These are phyloP conservation scores for Taiwanofungus camphoratus DNA, from an alignment of 1,284 basidiomycete genomes.

Conservation along the genomic window DNA sequence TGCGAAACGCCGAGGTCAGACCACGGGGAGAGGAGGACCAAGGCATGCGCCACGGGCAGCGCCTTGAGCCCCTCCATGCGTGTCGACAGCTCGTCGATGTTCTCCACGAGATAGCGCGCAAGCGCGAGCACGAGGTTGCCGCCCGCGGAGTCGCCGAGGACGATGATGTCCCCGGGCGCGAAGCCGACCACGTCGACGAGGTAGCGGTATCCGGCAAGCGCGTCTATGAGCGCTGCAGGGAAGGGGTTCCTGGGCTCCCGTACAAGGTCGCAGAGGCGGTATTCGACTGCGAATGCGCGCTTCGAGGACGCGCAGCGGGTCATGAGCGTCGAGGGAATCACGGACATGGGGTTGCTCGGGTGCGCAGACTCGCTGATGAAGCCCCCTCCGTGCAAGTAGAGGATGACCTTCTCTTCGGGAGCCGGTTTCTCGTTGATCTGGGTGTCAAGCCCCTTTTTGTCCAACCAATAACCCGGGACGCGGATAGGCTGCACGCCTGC, in stretches of 20 bases:
- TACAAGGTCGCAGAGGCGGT: conserved; percentile 24
- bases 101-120: conserved; percentile 25
- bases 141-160: conserved; percentile 52
- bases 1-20: conserved; percentile 41
- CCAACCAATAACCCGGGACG: conserved; percentile 1
- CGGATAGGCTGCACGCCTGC: conserved; percentile 13
- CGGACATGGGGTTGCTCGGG: conserved; percentile 28
- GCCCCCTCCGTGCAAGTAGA: conserved; percentile 25
- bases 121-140: conserved; percentile 44
- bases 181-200: conserved; percentile 34
- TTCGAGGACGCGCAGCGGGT: conserved; percentile 18
- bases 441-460: conserved; percentile 10
- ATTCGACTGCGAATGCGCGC: conserved; percentile 29
- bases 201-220: conserved; percentile 38
- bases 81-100: too few species aligned
- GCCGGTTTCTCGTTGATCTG: conserved; percentile 25
- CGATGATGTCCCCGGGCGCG: conserved; percentile 36
- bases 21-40: conserved; percentile 53
- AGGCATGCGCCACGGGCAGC: conserved; percentile 26
- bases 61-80: neutral
- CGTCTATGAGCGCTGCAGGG: conserved; percentile 44
- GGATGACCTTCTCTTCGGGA: conserved; percentile 18
- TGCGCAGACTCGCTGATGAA: conserved; percentile 37
- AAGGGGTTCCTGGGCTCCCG: conserved; percentile 29
- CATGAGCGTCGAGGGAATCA: conserved; percentile 22